Conservation (phyloP, 805 yeast species). For the Candida ortonii region DNA sequence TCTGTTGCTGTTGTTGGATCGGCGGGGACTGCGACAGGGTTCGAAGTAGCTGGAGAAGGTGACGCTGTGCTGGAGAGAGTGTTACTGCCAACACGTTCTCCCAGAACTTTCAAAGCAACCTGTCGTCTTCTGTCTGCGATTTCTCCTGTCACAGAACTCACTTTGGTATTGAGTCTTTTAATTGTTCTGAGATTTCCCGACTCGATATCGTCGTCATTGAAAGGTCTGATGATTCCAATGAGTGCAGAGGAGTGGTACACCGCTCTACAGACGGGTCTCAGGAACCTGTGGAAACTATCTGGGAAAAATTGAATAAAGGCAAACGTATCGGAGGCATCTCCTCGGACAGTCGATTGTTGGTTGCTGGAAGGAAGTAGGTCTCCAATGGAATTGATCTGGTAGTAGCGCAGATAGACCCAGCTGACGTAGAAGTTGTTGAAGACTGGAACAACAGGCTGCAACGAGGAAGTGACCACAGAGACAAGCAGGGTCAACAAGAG, state of each 20-base stretch:
- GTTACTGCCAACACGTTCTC: slow-evolving; percentile 39
- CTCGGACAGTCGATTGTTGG: slow-evolving; percentile 41
- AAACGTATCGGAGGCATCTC: slow-evolving; percentile 91
- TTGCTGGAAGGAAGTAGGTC: slow-evolving; percentile 28
- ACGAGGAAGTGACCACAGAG: slow-evolving; percentile 29
- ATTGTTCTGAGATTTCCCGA: slow-evolving; percentile 71
- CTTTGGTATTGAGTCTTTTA: slow-evolving; percentile 45
- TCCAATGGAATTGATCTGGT: slow-evolving; percentile 46
- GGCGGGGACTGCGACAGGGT: background rate
- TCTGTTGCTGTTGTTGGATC: slow-evolving; percentile 11
- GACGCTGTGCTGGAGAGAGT: slow-evolving; percentile 2
- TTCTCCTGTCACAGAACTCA: slow-evolving; percentile 30
- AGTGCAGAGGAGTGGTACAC: slow-evolving; percentile 38
- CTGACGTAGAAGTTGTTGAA: slow-evolving; percentile 59
- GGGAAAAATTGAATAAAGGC: slow-evolving; percentile 85
- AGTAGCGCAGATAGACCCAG: slow-evolving; percentile 78
- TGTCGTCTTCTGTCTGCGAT: slow-evolving; percentile 77
- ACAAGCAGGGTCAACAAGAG: slow-evolving; percentile 28
- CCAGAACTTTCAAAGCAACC: slow-evolving; percentile 70
- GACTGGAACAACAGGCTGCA: slow-evolving; percentile 57
- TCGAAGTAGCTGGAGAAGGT: slow-evolving; percentile 1
- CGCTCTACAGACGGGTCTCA: slow-evolving; percentile 50
- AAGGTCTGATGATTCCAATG: slow-evolving; percentile 54
- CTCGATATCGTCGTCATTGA: slow-evolving; percentile 66
- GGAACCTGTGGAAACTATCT: slow-evolving; percentile 45